phyloP scores from a whole-genome alignment of 73 alveolate species.

The Paramecium primaurelia region DNA sequence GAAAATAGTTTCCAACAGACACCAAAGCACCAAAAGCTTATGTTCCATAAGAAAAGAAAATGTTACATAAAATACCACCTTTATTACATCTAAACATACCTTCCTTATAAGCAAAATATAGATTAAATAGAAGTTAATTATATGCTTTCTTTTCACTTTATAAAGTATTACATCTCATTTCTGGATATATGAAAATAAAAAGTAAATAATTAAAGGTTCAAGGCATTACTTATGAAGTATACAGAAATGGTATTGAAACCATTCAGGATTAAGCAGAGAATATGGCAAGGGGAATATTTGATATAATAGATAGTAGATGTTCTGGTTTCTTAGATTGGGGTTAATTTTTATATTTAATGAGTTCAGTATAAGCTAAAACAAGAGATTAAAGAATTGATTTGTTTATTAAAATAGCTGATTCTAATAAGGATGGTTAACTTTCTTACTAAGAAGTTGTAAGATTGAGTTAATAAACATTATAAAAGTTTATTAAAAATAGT shows the following conservation, averaged over 20 bases:
- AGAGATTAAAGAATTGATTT: slow-evolving; percentile 29
- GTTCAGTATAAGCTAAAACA: slow-evolving; percentile 48
- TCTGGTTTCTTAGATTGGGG: slow-evolving; percentile 34
- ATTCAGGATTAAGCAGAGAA: slow-evolving; percentile 31
- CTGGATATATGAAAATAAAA: not conserved
- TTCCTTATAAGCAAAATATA: not conserved
- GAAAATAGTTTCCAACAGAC: not conserved
- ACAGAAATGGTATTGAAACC: slow-evolving; percentile 25
- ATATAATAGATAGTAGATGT: slow-evolving; percentile 9
- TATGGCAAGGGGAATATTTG: slow-evolving; percentile 32
- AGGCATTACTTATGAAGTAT: slow-evolving; percentile 17
- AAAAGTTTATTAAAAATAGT: not conserved
- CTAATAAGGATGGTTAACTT: not conserved
- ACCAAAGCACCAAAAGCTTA: not conserved
- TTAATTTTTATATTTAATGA: slow-evolving; percentile 14
- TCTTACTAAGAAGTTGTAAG: not conserved
- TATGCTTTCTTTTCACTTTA: not conserved
- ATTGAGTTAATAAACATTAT: not conserved
- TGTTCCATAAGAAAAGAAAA: not conserved
- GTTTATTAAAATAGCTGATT: slow-evolving; percentile 39
- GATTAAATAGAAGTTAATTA: not conserved
- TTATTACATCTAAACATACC: not conserved
- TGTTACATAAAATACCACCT: not conserved
- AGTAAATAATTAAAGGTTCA: not conserved
- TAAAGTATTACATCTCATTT: not conserved